phyloP scores from a whole-genome alignment of 805 yeast species.

The Metschnikowia amazonensis region DNA sequence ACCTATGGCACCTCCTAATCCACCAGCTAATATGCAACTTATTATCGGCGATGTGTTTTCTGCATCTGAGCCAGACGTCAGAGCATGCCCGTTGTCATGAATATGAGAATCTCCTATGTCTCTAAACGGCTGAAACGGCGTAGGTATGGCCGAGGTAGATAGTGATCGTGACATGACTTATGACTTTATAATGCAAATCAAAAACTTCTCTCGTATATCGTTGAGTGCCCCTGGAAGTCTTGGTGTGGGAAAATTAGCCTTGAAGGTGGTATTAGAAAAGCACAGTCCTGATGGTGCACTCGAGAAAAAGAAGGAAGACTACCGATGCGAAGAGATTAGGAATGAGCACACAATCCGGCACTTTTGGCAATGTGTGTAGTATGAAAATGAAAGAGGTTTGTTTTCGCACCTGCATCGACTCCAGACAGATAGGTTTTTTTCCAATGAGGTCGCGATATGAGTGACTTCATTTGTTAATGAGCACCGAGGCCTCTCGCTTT shows the following conservation, averaged over 20 bases:
- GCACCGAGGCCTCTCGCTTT: background rate
- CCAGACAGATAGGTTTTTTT: background rate
- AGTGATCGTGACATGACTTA: constrained; percentile 14
- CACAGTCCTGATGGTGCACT: background rate
- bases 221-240: background rate
- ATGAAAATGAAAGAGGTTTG: constrained; percentile 1
- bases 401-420: constrained; percentile 3
- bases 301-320: background rate
- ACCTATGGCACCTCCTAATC: constrained; percentile 90
- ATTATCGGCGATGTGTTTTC: constrained; percentile 40
- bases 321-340: background rate
- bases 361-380: background rate
- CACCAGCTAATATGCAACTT: constrained; percentile 82
- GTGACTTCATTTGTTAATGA: constrained; percentile 2
- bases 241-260: background rate
- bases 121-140: constrained; percentile 17
- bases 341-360: background rate
- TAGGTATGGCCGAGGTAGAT: constrained; percentile 20
- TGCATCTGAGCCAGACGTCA: background rate
- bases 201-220: background rate
- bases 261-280: background rate
- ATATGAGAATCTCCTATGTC: constrained; percentile 8
- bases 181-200: background rate
- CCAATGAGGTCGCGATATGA: constrained; percentile 2
- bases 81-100: background rate